Percentiles rank a stretch among this genome's conserved stretches.
Evolutionary conservation across 2,329 filamentous ascomycete genomes (phyloP).

Genomic region (Hymenoscyphus occultus): DNA sequence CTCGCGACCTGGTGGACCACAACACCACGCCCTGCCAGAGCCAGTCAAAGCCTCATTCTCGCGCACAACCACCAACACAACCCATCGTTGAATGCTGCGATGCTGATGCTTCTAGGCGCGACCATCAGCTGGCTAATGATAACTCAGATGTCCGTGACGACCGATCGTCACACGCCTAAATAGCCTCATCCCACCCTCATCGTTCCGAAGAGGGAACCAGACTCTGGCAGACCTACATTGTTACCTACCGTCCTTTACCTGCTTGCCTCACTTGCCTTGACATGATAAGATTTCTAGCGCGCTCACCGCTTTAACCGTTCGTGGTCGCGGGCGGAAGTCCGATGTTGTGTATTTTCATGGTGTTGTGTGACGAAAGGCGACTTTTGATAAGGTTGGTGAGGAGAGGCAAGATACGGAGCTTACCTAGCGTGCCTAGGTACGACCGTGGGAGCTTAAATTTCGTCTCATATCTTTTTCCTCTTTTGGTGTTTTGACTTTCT

Average conservation of each 20-base stretch:
- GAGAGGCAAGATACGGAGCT: background rate
- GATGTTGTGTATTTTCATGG: background rate
- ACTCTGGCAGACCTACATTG: background rate
- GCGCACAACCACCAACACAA: background rate
- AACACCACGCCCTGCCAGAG: background rate
- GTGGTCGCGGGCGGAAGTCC: background rate
- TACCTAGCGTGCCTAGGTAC: background rate
- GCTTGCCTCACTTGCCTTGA: background rate
- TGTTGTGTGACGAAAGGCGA: too few species aligned
- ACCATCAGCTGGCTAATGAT: background rate
- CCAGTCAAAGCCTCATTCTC: background rate
- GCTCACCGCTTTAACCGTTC: background rate
- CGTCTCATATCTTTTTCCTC: background rate
- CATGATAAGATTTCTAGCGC: too few species aligned
- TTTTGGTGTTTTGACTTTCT: background rate
- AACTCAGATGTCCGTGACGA: background rate
- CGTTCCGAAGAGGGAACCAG: background rate
- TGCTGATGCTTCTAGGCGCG: background rate
- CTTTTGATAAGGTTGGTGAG: background rate
- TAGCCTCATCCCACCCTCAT: slow-evolving; percentile 1
- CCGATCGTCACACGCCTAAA: background rate
- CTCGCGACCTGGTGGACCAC: background rate
- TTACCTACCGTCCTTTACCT: background rate
- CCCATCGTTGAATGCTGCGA: background rate
- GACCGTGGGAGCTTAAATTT: background rate